Percentiles rank a stretch among this genome's conserved stretches.
Evolutionary conservation across 306 rosid genomes (phyloP).

Genomic region (Dryas drummondii): DNA sequence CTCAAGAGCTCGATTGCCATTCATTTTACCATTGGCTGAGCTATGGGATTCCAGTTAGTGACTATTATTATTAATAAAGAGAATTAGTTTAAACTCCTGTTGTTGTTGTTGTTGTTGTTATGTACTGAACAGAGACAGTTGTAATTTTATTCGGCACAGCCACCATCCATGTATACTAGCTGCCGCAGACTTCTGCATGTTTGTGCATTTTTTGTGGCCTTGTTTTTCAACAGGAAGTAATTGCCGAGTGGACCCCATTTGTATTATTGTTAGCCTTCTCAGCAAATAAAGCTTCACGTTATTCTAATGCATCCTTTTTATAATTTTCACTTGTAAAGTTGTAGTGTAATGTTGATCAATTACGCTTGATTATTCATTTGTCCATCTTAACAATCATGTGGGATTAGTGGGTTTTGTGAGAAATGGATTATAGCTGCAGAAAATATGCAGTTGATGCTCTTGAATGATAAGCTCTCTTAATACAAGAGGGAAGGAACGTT

Average conservation of each 20-base stretch:
- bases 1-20: slow-evolving; percentile 66
- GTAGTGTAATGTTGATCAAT: not conserved
- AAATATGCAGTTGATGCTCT: too few relatives aligned
- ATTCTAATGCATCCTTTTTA: not conserved
- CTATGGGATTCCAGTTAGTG: slow-evolving; percentile 43
- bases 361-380: too few relatives aligned
- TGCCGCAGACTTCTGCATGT: slow-evolving; percentile 45
- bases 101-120: slow-evolving; percentile 36
- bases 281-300: slow-evolving; percentile 40
- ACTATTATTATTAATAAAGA: slow-evolving; percentile 37
- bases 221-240: slow-evolving; percentile 36
- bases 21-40: slow-evolving; percentile 80
- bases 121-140: slow-evolving; percentile 28
- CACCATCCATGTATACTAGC: slow-evolving; percentile 35
- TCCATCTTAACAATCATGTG: too few relatives aligned
- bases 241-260: slow-evolving; percentile 35
- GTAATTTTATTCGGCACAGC: slow-evolving; percentile 31
- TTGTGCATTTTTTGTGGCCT: slow-evolving; percentile 37
- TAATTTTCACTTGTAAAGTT: not conserved
- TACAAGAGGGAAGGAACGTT: too few relatives aligned
- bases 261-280: slow-evolving; percentile 28
- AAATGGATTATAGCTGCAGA: too few relatives aligned
- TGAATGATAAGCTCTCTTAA: too few relatives aligned
- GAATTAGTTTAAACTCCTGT: slow-evolving; percentile 31
- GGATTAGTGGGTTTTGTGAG: too few relatives aligned